Base-by-base conservation (phyloP, 2,329 filamentous ascomycete genomes). In the Chaetomium strumarium region DNA sequence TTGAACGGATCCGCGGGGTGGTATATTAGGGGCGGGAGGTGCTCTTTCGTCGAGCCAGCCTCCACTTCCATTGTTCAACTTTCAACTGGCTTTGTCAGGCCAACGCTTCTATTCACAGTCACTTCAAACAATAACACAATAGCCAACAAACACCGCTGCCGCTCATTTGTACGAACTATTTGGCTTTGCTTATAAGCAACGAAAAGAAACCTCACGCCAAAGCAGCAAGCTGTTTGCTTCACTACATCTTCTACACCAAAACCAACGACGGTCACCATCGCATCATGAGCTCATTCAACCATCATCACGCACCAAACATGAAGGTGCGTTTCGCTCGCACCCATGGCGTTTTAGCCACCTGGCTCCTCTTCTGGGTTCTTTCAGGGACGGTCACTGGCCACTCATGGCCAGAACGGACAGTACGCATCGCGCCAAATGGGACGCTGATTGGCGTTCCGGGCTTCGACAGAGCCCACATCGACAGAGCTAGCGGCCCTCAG, bases 381-480 rank as follows among this genome's bases (percentile, higher is more conserved):
- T 59, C 60, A 6, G 58, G 62, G 45, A 58, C 64, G 6, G 67
- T 63, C 33, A 60, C 60, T 24, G 84, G 81, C 34, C 92, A 96
- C 70, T 86, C 83, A 16, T 96, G 91, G 91, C 78, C 92, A 44
- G 90, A 96, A 70, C 75, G 85, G 62, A 75, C 92, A 46, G 80
- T 76, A 56, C 81, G 83, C 52, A 83, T 96, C 66, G 80, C 83
- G 49, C 67, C 80, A 29, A 86, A 90, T 62, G 91, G 90, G 50
- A 81, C 81, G 33, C 89, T 90, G 66, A 73, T 84, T 17, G 86
- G 86, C 29, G 67, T 77, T 8, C 73, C 80, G 20, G 92, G 92
- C 31, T 96, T 85, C 66, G 73, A 86, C n/a, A 85, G 90, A 58
- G 85, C 83, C 43, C 89, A 83, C 64, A 68, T 83, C 14, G 68